Percentiles rank a stretch among this genome's conserved stretches.
Evolutionary conservation across 1,284 basidiomycete species (phyloP).

Genomic region (Apiotrichum brassicae): DNA sequence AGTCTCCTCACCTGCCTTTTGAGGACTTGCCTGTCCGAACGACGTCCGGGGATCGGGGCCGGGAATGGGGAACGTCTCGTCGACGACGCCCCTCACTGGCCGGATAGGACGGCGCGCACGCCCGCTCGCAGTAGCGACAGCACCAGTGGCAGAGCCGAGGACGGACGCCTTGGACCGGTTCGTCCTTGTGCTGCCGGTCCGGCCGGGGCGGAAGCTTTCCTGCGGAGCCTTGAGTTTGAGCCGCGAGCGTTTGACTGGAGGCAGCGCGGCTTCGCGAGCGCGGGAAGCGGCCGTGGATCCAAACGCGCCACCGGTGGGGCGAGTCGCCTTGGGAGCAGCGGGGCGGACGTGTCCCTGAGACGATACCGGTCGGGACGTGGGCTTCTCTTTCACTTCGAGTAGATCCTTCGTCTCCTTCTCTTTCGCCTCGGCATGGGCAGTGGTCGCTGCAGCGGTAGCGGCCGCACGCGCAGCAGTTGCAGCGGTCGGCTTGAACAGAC

Average conservation of each 20-base stretch:
- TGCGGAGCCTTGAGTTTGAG: slow-evolving; percentile 36
- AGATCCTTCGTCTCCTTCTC: slow-evolving; percentile 5
- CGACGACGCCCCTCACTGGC: neutral
- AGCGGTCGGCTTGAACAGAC: slow-evolving; percentile 16
- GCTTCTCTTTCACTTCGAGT: neutral
- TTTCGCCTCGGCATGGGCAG: neutral
- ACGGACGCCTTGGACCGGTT: slow-evolving; percentile 12
- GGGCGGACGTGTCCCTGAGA: neutral
- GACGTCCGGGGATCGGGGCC: slow-evolving; percentile 2
- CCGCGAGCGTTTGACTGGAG: slow-evolving; percentile 31
- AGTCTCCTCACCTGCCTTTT: neutral
- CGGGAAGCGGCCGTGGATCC: slow-evolving; percentile 16
- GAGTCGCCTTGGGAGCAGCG: neutral
- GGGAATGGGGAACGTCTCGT: slow-evolving; percentile 14
- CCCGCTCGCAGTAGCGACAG: no score
- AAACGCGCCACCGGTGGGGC: neutral
- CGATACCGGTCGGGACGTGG: neutral
- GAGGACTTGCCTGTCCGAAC: neutral
- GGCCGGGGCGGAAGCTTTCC: slow-evolving; percentile 34
- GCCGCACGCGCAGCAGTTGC: slow-evolving; percentile 17
- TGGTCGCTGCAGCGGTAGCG: neutral
- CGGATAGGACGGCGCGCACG: neutral
- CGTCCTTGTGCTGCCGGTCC: no score
- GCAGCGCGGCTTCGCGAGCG: slow-evolving; percentile 20
- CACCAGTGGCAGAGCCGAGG: neutral